These are phyloP conservation scores for Xerocomellus amylosporus DNA, from an alignment of 768 basidiomycete species.

Conservation along the genomic window DNA sequence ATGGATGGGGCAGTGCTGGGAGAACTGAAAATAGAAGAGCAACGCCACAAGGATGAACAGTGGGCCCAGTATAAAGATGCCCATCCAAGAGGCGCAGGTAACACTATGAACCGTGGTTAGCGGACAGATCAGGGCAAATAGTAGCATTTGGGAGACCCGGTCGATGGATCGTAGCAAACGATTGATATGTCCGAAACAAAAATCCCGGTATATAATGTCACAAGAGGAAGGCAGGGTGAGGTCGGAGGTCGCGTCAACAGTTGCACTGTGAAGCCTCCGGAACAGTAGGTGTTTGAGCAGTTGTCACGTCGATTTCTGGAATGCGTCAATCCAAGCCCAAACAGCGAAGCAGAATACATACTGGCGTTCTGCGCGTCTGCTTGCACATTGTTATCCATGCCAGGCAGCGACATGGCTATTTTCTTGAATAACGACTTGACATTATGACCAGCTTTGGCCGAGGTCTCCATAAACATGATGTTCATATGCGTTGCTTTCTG, in stretches of 20 bases:
- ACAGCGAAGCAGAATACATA: slow-evolving; percentile 23
- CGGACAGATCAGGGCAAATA: slow-evolving; percentile 4
- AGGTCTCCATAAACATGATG: slow-evolving; percentile 99
- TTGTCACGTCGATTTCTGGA: slow-evolving; percentile 90
- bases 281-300: slow-evolving; percentile 60
- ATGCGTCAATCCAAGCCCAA: background rate
- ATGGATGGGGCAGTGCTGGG: slow-evolving; percentile 74
- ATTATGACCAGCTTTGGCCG: slow-evolving; percentile 98
- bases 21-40: slow-evolving; percentile 68
- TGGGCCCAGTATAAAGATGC: slow-evolving; percentile 89
- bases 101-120: slow-evolving; percentile 89
- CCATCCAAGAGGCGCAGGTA: slow-evolving; percentile 90
- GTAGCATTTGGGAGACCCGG: slow-evolving; percentile 5
- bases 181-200: slow-evolving; percentile 26
- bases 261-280: slow-evolving; percentile 87
- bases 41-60: slow-evolving; percentile 81
- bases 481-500: slow-evolving; percentile 84
- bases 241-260: slow-evolving; percentile 47
- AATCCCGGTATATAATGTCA: slow-evolving; percentile 28
- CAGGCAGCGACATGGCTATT: slow-evolving; percentile 96
- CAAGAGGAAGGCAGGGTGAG: background rate
- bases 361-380: slow-evolving; percentile 52
- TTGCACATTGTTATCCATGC: slow-evolving; percentile 84
- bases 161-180: slow-evolving; percentile 14
- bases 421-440: slow-evolving; percentile 99